Conservation (phyloP, 768 basidiomycete species). For the Panaeolus papilionaceus region DNA sequence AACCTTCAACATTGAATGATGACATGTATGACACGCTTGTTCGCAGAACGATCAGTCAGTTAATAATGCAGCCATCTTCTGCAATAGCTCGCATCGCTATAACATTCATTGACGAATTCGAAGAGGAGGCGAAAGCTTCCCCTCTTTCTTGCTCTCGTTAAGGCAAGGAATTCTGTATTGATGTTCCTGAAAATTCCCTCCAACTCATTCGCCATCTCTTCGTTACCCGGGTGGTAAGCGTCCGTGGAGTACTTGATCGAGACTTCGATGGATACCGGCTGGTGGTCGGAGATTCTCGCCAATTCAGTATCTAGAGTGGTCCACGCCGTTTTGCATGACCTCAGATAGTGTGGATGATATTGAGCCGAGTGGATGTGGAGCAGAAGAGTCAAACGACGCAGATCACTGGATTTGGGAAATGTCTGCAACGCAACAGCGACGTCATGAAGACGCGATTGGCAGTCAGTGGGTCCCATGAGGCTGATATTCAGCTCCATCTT, state of each 20-base stretch:
- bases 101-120: conserved; percentile 8
- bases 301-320: conserved; percentile 5
- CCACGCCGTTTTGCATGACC: neutral
- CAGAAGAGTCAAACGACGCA: neutral
- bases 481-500: neutral
- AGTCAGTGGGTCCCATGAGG: neutral
- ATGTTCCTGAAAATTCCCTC: conserved; percentile 14
- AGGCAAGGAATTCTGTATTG: conserved; percentile 5
- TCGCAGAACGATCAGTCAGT: neutral
- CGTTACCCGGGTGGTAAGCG: conserved; percentile 5
- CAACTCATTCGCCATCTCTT: conserved; percentile 6
- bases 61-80: conserved; percentile 14
- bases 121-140: conserved; percentile 8
- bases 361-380: conserved; percentile 1
- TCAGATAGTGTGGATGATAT: neutral
- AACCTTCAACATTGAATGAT: conserved; percentile 12
- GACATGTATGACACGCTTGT: conserved; percentile 7
- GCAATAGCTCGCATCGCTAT: conserved; percentile 5
- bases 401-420: conserved; percentile 6
- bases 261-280: conserved; percentile 11
- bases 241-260: conserved; percentile 12
- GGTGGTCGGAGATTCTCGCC: conserved; percentile 9
- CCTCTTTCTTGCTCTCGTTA: neutral
- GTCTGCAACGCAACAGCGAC: neutral
- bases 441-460: neutral